A percentile compares a stretch with the other conserved stretches of the same genome.
Conservation (phyloP, 1,139 yeast genomes). For the Lodderomyces pseudojiufengensis region DNA sequence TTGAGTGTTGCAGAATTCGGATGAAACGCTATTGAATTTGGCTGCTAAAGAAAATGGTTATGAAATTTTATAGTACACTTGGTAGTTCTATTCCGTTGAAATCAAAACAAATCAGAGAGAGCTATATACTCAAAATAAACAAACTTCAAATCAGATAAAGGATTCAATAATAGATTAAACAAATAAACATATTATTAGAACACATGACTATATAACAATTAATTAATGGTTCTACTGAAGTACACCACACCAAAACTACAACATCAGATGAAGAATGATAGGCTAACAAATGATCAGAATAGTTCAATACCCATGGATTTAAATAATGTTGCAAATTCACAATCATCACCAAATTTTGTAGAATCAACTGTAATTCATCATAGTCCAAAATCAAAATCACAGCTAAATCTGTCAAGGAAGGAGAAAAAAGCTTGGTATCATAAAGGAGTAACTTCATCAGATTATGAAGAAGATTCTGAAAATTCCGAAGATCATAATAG, state of each 20-base stretch:
- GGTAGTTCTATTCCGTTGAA: too few species aligned
- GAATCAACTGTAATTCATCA: not conserved
- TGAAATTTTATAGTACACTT: too few species aligned
- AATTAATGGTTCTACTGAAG: slow-evolving; percentile 2
- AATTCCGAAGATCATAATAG: slow-evolving; percentile 4
- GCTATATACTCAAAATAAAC: not conserved
- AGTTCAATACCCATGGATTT: too few species aligned
- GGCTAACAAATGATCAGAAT: too few species aligned
- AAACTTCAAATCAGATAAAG: not conserved
- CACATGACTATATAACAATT: not conserved
- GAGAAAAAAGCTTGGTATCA: slow-evolving; percentile 9
- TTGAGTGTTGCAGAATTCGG: too few species aligned
- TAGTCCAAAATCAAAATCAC: slow-evolving; percentile 3
- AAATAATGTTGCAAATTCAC: not conserved
- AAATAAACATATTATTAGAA: not conserved
- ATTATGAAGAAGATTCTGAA: slow-evolving; percentile 6
- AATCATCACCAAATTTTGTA: slow-evolving; percentile 1
- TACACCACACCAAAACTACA: slow-evolving; percentile 7
- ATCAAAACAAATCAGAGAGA: slow-evolving; percentile 1
- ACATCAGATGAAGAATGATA: slow-evolving; percentile 1
- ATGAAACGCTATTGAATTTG: too few species aligned
- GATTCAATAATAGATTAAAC: not conserved
- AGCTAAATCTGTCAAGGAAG: not conserved
- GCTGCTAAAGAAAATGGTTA: too few species aligned
- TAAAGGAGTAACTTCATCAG: slow-evolving; percentile 4